Base-by-base conservation (phyloP, 164 flowering plant species). In the Hamamelis virginiana region DNA sequence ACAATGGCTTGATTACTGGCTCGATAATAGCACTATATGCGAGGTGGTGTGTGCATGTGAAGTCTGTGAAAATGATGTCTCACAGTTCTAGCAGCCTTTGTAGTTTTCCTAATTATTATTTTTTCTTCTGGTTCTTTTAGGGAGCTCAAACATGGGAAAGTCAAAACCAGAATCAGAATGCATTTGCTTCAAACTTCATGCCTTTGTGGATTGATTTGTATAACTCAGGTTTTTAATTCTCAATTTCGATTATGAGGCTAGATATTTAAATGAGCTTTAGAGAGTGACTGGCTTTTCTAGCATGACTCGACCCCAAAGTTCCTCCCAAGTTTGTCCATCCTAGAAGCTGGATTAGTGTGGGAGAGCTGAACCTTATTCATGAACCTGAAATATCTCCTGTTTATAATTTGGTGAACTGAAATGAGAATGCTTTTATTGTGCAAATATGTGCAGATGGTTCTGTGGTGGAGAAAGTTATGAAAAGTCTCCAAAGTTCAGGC, bases 1-100 rank as follows among this genome's bases (percentile, higher is more conserved):
- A n/a, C 97, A 92, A 57, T 95, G 99, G 98, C 78, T 92, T 64
- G 99, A 95, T 80, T 92, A 88, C 80, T 89, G 98, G 97, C 77
- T 90, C 28, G 64, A 12, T 21, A 62, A 64, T 64, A 70, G 59
- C 70, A 48, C 65, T 44, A 18, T 69, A 25, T 73, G 79, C 74
- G 27, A 80, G 86, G 97, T 84, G 22, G 23, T 15, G 1, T 51
- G 44, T 50, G 14, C 25, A 33, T 48, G 4, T 38, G 22, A 59
- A 22, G 27, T 66, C 67, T 74, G 43, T 45, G 13, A 16, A 67
- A 58, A 21, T 4, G 2, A 27, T 47, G 13, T 22, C 27, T 38
- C 1, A 38, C 45, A 26, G 61, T 50, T 26, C 25, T 63, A 8
- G 6, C 9, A 25, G 11, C 45, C 25, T 12, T 38, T 19, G 22